Evolutionary conservation across 2,329 filamentous ascomycete genomes (phyloP).

Genomic region (Ophiostoma ips): DNA sequence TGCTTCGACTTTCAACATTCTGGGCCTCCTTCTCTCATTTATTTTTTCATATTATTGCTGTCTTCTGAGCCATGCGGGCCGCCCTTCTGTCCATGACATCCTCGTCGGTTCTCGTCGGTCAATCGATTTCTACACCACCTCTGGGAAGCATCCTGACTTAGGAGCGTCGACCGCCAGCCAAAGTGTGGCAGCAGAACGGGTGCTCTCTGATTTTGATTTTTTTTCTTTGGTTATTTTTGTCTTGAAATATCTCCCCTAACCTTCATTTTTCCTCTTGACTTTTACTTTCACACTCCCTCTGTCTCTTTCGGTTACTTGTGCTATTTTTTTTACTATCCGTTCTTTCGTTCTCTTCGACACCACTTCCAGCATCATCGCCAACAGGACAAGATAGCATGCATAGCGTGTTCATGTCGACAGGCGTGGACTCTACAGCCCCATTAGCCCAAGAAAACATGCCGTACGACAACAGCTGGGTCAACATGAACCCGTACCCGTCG

Average conservation of each 20-base stretch:
- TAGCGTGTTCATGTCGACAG: slow-evolving; percentile 26
- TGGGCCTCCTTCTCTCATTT: not conserved
- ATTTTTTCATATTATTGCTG: not conserved
- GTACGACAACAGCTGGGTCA: slow-evolving; percentile 34
- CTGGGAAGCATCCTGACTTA: not conserved
- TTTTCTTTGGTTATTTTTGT: too few relatives aligned
- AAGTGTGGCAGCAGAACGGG: too few relatives aligned
- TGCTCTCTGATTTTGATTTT: too few relatives aligned
- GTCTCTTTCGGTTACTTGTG: too few relatives aligned
- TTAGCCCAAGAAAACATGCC: slow-evolving; percentile 26
- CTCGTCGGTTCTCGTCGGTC: slow-evolving; percentile 1
- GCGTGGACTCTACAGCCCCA: slow-evolving; percentile 33
- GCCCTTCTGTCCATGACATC: slow-evolving; percentile 28
- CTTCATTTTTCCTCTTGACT: too few relatives aligned
- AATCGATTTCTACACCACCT: not conserved
- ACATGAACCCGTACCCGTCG: slow-evolving; percentile 50
- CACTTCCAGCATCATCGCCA: not conserved
- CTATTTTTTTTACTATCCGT: too few relatives aligned
- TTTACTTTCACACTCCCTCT: too few relatives aligned
- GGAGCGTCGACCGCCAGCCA: too few relatives aligned
- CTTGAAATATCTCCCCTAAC: too few relatives aligned
- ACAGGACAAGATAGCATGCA: slow-evolving; percentile 24
- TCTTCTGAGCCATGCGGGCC: slow-evolving; percentile 31
- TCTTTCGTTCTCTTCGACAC: not conserved
- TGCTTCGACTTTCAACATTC: not conserved